Conservation (phyloP, 352 stramenopile genomes). For the Phytophthora niederhauseri region DNA sequence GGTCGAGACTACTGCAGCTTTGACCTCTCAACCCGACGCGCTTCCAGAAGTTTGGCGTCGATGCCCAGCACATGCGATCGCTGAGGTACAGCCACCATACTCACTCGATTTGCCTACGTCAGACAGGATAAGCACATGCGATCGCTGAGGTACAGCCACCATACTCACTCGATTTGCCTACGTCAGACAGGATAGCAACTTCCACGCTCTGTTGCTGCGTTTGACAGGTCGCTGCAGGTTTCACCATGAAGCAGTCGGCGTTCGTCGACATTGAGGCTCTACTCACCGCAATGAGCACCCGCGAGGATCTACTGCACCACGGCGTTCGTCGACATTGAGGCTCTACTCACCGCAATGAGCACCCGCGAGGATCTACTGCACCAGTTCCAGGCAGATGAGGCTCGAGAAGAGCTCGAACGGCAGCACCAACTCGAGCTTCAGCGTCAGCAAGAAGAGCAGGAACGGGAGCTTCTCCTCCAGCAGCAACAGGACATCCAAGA, state of each 20-base stretch:
- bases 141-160: constrained; percentile 48
- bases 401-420: constrained; percentile 19
- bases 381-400: constrained; percentile 31
- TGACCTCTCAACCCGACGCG: constrained; percentile 41
- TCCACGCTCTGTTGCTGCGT: not conserved
- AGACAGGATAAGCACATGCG: constrained; percentile 38
- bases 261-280: constrained; percentile 50
- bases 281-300: constrained; percentile 36
- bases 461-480: constrained; percentile 1
- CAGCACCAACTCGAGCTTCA: constrained; percentile 15
- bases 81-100: constrained; percentile 37
- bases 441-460: constrained; percentile 5
- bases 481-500: constrained; percentile 15
- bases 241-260: constrained; percentile 28
- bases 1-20: constrained; percentile 41
- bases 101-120: not conserved
- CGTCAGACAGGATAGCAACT: not conserved
- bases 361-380: constrained; percentile 32
- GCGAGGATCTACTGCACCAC: constrained; percentile 33
- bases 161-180: not conserved
- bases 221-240: constrained; percentile 44
- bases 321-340: constrained; percentile 48
- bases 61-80: constrained; percentile 47
- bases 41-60: constrained; percentile 50
- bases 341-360: constrained; percentile 42